Evolutionary conservation across 1,284 basidiomycete species (phyloP).

Genomic region (Sporisorium scitamineum): DNA sequence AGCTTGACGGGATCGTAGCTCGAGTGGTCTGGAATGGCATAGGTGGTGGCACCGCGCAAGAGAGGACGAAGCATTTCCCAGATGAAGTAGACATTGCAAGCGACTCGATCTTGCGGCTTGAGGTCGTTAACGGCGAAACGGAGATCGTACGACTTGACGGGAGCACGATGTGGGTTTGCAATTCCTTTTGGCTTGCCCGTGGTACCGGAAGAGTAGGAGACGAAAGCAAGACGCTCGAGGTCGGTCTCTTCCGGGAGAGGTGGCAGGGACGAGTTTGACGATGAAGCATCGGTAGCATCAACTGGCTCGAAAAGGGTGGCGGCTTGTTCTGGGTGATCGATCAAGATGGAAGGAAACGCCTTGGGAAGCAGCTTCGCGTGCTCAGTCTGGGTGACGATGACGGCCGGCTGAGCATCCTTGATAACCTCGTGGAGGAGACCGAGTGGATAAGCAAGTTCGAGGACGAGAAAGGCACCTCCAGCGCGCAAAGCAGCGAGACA

Average conservation of each 20-base stretch:
- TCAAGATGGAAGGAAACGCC: constrained; percentile 33
- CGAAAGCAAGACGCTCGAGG: constrained; percentile 66
- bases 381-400: constrained; percentile 63
- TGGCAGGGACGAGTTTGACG: constrained; percentile 15
- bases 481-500: constrained; percentile 66
- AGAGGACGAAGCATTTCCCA: constrained; percentile 69
- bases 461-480: constrained; percentile 68
- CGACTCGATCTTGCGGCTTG: constrained; percentile 60
- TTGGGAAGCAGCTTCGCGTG: constrained; percentile 53
- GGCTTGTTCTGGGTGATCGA: constrained; percentile 26
- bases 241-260: constrained; percentile 50
- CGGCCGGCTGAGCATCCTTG: constrained; percentile 64
- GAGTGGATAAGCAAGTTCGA: constrained; percentile 67
- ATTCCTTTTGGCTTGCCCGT: constrained; percentile 68
- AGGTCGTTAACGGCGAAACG: constrained; percentile 65
- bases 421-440: constrained; percentile 64
- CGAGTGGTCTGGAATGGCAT: constrained; percentile 63
- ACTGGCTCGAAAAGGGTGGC: constrained; percentile 13
- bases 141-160: constrained; percentile 64
- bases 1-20: constrained; percentile 67
- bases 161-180: constrained; percentile 66
- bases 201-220: constrained; percentile 68
- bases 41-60: constrained; percentile 64
- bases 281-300: not conserved
- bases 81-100: constrained; percentile 69